Evolutionary conservation across 768 basidiomycete genomes (phyloP), one percentile per base, ranked within the genome.

Genomic region (Baorangia bicolor): DNA sequence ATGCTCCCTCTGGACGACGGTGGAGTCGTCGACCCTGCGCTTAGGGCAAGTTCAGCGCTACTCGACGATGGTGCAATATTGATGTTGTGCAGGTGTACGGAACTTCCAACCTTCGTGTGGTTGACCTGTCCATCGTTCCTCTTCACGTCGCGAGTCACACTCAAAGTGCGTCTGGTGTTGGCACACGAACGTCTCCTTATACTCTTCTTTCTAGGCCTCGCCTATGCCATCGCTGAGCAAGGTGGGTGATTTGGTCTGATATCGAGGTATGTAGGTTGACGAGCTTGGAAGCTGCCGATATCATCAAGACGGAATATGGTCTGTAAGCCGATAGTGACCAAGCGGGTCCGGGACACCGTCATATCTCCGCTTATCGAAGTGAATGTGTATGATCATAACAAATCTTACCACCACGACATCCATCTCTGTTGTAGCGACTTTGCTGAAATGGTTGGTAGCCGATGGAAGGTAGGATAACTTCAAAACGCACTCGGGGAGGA

Each of bases 1-100:
- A 51, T 51, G 31, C 41, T 51, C n/a, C 51, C 51, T 27, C 8
- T 35, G 33, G 51, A 51, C 12, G 51, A 51, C 8, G 51, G 49
- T 1, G 49, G 51, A n/a, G 41, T 51, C 4, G 51, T 51, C 18
- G 51, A 51, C 20, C 18, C 51, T 9, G 7, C 40, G 21, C 41
- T 51, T 10, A 43, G n/a, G 51, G 51, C 25, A 21, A 34, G 51
- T 14, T 35, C 33, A 11, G 18, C 6, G 8, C 21, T 27, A 4
- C 16, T 18, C 8, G 8, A 10, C 33, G 16, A n/a, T 25, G 41
- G 12, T 16, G 25, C 33, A 20, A 33, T 20, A 11, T n/a, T 51
- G 33, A 51, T 35, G 41, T 20, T 21, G 12, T 9, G 33, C 41
- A 51, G 41, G 41, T 51, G 16, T 35, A 51, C n/a, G 41, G 41